Evolutionary conservation across 2,329 filamentous ascomycete species (phyloP), one percentile per base, ranked within the genome.

Genomic region (Botryotinia calthae): DNA sequence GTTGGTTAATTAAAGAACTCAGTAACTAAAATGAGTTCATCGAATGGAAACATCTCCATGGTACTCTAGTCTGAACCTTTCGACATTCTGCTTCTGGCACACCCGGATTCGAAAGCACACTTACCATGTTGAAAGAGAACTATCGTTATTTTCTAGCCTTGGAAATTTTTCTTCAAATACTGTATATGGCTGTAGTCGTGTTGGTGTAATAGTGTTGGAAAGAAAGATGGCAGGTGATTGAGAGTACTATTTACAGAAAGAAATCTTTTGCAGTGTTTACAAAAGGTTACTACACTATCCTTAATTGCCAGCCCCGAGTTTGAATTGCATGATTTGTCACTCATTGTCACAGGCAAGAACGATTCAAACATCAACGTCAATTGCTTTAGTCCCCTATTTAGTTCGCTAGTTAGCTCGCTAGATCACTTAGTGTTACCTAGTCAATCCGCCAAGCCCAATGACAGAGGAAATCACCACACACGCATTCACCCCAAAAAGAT

Each of bases 381-480:
- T 12, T 28, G 18, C 8, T 63, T 28, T 22, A 18, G 37, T 25
- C 61, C 61, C 59, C 25, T 63, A 63, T 42, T 16, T 63, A 28
- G 16, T 63, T 63, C 61, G 37, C 37, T 63, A 63, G 61, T 63
- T n/a, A 12, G 37, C 25, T 63, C 61, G 61, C 37, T 63, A 63
- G 61, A 44, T 9, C 0, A 28, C 8, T 20, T 44, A 28, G 37
- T 44, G 61, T 28, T 20, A 28, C 59, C 42, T 44, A 20, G 37
- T 63, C 61, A 28, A 63, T 4, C n/a, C 37, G 37, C 61, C 28
- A 63, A 63, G 61, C 25, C 25, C 40, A 20, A n/a, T n/a, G 25
- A 28, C 9, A 12, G 6, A 22, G 28, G 44, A 40, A 46, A 46
- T 31, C 16, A 44, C n/a, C 40, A 44, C 40, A 22, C 28, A 10